Conservation (phyloP, 2,329 filamentous ascomycete genomes). For the Alternaria atra region DNA sequence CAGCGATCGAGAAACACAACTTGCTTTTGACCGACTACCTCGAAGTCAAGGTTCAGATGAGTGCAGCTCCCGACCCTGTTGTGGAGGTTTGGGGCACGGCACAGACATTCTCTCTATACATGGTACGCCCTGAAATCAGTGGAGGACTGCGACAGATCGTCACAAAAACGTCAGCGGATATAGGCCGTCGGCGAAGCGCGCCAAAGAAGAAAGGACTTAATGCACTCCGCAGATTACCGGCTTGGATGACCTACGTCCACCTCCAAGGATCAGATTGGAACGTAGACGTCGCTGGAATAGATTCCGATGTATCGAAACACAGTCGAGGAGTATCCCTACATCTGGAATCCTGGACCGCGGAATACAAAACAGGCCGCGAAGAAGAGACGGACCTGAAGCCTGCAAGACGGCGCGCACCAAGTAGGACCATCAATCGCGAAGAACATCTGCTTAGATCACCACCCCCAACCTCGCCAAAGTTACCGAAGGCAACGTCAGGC, state of each 20-base stretch:
- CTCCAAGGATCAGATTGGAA: slow-evolving; percentile 90
- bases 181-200: slow-evolving; percentile 47
- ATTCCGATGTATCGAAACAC: slow-evolving; percentile 81
- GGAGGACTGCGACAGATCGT: slow-evolving; percentile 93
- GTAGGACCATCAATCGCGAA: slow-evolving; percentile 67
- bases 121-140: slow-evolving; percentile 91
- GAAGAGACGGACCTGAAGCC: slow-evolving; percentile 69
- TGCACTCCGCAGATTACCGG: slow-evolving; percentile 78
- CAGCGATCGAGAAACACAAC: slow-evolving; percentile 82
- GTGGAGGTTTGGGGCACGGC: slow-evolving; percentile 82
- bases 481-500: slow-evolving; percentile 59
- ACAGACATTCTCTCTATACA: slow-evolving; percentile 86
- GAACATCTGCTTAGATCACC: slow-evolving; percentile 66
- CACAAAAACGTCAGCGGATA: slow-evolving; percentile 72
- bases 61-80: slow-evolving; percentile 83
- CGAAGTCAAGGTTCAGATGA: slow-evolving; percentile 85
- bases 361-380: slow-evolving; percentile 84
- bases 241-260: slow-evolving; percentile 84
- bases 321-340: slow-evolving; percentile 86
- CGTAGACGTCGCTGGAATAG: slow-evolving; percentile 87
- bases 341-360: slow-evolving; percentile 84
- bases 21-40: slow-evolving; percentile 87
- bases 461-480: slow-evolving; percentile 59
- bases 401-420: slow-evolving; percentile 75
- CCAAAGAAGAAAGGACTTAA: slow-evolving; percentile 59